Evolutionary conservation across 2,329 filamentous ascomycete genomes (phyloP), one percentile per base, ranked within the genome.

Genomic region (Delphinella strobiligena): DNA sequence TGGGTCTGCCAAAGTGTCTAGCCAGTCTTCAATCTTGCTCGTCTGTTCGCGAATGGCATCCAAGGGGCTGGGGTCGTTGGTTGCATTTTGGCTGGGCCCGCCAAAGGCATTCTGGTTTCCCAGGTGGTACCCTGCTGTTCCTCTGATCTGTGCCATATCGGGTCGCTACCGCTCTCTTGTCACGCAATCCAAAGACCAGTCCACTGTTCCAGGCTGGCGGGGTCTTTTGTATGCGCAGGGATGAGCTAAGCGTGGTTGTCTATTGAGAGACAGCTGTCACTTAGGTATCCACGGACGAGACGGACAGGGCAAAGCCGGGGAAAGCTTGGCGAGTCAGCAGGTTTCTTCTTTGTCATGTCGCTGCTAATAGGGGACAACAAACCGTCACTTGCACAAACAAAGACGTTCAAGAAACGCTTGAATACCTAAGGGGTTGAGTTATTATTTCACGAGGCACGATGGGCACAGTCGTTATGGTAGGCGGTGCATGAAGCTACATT

Each of bases 1-100:
- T 36, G 91, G 91, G 58, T 94, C 89, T 55, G 86, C 82, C 55
- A 87, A 51, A 19, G 76, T 84, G 63, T 96, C 91, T 58, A 98
- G 65, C 59, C 84, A 67, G 60, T 98, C 91, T 68, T 98, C 91
- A 50, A 98, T 89, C 74, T 95, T 96, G 80, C 84, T 94, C 37
- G 91, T 98, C 64, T 96, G 88, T 61, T 87, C 78, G 48, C 91
- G 75, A 58, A 98, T 86, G 54, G 85, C 75, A 61, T 95, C 91
- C 51, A 98, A 75, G 42, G 82, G 78, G 61, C 77, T 85, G 36
- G 80, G 74, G 53, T 87, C 80, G 57, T 72, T 74, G 42, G 70
- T 74, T 43, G 71, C 75, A 50, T 81, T 65, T 49, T 65, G 68
- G 53, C 67, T 71, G 44, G 69, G 69, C 35, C 72, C 75, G 47